A percentile compares a stretch with the other conserved stretches of the same genome.
Evolutionary conservation across 208 protist species (phyloP).

Genomic region (Trypanosoma conorhini): DNA sequence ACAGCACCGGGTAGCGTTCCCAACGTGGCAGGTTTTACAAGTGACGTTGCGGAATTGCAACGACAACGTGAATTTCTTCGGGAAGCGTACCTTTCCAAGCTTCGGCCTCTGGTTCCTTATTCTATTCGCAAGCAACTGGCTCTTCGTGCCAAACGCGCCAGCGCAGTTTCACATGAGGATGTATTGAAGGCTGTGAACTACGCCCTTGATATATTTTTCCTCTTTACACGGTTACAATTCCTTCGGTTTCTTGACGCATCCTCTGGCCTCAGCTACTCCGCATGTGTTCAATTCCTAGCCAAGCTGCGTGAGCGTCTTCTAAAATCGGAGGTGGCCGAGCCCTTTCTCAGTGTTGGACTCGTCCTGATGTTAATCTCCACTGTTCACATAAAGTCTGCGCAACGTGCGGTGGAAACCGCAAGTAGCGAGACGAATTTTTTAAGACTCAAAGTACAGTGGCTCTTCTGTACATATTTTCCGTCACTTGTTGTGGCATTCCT

Average conservation of each 20-base stretch:
- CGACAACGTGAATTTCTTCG: constrained; percentile 14
- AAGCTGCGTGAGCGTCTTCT: constrained; percentile 24
- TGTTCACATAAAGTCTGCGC: constrained; percentile 7
- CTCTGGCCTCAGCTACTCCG: constrained; percentile 16
- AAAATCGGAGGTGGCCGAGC: constrained; percentile 1
- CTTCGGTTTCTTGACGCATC: constrained; percentile 20
- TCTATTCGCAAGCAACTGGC: constrained; percentile 20
- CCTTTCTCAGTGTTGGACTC: constrained; percentile 17
- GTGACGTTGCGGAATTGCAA: background rate
- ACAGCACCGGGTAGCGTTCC: background rate
- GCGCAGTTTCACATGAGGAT: constrained; percentile 7
- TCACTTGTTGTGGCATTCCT: constrained; percentile 25
- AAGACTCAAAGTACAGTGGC: constrained; percentile 11
- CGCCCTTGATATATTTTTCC: constrained; percentile 27
- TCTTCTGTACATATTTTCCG: constrained; percentile 26
- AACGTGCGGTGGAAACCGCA: constrained; percentile 1
- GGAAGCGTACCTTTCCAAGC: constrained; percentile 9
- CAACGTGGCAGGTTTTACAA: background rate
- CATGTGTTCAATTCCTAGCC: constrained; percentile 26
- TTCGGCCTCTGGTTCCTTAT: constrained; percentile 15
- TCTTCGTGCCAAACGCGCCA: constrained; percentile 1
- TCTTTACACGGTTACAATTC: constrained; percentile 29
- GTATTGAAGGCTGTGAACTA: constrained; percentile 18
- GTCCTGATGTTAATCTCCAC: constrained; percentile 24
- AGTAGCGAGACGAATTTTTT: background rate